phyloP scores from a whole-genome alignment of 371 early-diverging fungal genomes.

The Mucor racemosus region DNA sequence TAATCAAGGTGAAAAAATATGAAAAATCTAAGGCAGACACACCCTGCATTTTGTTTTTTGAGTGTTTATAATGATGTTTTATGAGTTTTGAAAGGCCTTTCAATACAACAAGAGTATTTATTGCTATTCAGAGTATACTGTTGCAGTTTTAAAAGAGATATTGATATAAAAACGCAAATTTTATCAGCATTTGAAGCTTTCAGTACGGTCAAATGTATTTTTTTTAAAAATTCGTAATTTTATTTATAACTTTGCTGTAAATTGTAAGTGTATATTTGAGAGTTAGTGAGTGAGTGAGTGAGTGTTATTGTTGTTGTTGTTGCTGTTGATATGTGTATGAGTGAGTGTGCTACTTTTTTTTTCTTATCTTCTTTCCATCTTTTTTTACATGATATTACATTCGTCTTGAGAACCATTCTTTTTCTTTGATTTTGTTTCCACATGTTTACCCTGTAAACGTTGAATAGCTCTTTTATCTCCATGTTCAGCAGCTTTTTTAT shows the following conservation, averaged over 20 bases:
- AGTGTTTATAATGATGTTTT: too few species aligned
- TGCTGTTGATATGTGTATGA: neutral
- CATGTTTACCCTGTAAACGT: slow-evolving; percentile 55
- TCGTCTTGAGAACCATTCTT: slow-evolving; percentile 53
- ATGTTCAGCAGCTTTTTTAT: slow-evolving; percentile 79
- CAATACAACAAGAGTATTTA: too few species aligned
- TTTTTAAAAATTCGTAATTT: neutral
- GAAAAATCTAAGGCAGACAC: too few species aligned
- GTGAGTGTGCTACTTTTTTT: neutral
- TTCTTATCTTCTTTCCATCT: neutral
- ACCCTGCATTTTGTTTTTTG: too few species aligned
- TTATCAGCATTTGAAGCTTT: neutral
- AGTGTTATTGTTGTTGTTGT: neutral
- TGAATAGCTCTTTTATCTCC: slow-evolving; percentile 82
- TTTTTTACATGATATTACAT: slow-evolving; percentile 51
- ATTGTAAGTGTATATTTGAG: neutral
- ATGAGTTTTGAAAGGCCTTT: too few species aligned
- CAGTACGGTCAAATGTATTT: neutral
- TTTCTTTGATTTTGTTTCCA: slow-evolving; percentile 39
- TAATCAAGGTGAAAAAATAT: too few species aligned
- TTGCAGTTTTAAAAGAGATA: too few species aligned
- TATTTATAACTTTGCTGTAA: neutral
- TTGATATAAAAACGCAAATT: too few species aligned
- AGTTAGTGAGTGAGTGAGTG: too few species aligned
- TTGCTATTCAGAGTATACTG: too few species aligned